Evolutionary conservation across 768 basidiomycete genomes (phyloP), one percentile per base, ranked within the genome.

Genomic region (Hypholoma fasciculare): DNA sequence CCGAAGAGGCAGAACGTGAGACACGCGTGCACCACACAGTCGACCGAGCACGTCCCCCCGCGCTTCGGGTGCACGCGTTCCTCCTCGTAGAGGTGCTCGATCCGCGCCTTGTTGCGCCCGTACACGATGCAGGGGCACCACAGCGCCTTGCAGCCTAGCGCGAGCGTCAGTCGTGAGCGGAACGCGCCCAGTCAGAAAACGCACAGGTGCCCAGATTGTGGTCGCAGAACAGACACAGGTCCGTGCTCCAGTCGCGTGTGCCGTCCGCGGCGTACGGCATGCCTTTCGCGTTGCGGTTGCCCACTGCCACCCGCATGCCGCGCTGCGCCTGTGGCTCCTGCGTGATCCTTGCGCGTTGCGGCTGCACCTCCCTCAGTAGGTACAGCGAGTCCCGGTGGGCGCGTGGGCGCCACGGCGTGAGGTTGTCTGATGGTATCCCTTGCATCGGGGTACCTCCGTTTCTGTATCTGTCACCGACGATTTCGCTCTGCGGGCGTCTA

Each of bases 231-330:
- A 60, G 43, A 42, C 57, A 61, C 16, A 65, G 58, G 36, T 61
- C 65, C 0, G 62, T 59, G 36, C 65, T 65, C 65, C 65, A 65
- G 7, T 63, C 65, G 17, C 65, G 56, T 34, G 49, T 62, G n/a
- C 65, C 65, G 11, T 60, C 43, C 11, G 37, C 49, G 20, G 47
- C n/a, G 44, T 49, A 52, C 5, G 65, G 54, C 52, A 61, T 57
- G 19, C 51, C 34, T 14, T 58, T 61, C 1, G 51, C 52, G 58
- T 65, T 65, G n/a, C 57, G 62, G n/a, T 59, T 57, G 8, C 57
- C 58, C 13, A 44, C 49, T 1, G 20, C 13, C 14, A 38, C 14
- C 3, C 47, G 36, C 62, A 63, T 63, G 12, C 30, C 42, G 4
- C 49, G 55, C 36, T 60, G 56, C 6, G 30, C 40, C 39, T 34